Base-by-base conservation (phyloP, 1,284 basidiomycete species). In the Sporisorium scitamineum region DNA sequence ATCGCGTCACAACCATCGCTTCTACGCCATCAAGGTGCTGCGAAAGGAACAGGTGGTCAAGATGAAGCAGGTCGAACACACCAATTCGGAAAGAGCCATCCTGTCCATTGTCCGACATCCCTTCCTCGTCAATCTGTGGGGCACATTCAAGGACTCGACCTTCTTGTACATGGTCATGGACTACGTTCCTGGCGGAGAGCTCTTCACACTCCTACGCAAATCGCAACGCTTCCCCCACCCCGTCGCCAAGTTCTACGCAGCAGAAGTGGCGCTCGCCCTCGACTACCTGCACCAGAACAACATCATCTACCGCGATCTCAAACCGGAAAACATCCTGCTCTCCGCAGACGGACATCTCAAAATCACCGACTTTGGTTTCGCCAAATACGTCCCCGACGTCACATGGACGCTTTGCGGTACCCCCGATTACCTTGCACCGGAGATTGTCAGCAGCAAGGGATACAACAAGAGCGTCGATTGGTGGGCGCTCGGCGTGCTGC, bases 141-240 rank as follows among this genome's bases (percentile, higher is more conserved):
- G 96, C 27, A 93, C 94, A 1, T 99, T 99, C 87, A 94, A 97
- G 81, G 96, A 98, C 82, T 88, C 91, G 11, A 89, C 93, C 50
- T 98, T 97, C 85, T 88, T 99, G 14, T 99, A 97, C 88, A 97
- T 99, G 95, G 95, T 99, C 64, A 98, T 99, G 96, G 97, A 99
- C 87, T 99, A 97, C 85, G 96, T 99, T 5, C 94, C 95, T 0
- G 96, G 96, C 22, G 96, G 96, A 20, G 96, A 99, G 86, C 88
- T 99, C 8, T 99, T 99, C 85, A 83, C 82, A n/a, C 81, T 84
- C 13, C 68, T 85, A 11, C 61, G 83, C 13, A 82, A 84, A 51
- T 73, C 68, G 20, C 86, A 97, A 92, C 90, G 96, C 41, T 99
- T 99, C 87, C 96, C 97, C 0, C 95, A 97, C 80, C 94, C 95